phyloP scores from a whole-genome alignment of 164 flowering plant species.

The Tetrastigma voinierianum region DNA sequence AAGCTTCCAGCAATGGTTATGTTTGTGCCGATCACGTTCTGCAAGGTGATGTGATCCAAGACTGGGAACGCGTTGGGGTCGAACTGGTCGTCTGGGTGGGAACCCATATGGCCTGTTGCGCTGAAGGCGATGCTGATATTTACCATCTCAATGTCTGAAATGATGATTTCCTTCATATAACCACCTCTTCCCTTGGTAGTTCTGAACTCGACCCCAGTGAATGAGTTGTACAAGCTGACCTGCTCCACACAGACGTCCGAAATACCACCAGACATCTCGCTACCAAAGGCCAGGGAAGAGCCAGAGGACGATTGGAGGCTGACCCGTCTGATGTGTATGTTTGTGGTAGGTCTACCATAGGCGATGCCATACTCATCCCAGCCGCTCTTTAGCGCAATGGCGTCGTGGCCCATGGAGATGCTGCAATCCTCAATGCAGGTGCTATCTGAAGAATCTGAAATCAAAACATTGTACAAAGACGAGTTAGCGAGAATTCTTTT shows the following conservation, averaged over 20 bases:
- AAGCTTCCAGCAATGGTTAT: conserved; percentile 37
- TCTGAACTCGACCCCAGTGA: conserved; percentile 30
- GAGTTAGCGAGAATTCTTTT: background rate
- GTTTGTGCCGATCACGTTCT: conserved; percentile 28
- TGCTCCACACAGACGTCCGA: conserved; percentile 33
- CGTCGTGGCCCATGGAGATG: conserved; percentile 37
- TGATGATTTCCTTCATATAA: conserved; percentile 26
- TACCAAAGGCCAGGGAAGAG: conserved; percentile 43
- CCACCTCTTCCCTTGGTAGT: conserved; percentile 47
- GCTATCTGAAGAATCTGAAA: conserved; percentile 43
- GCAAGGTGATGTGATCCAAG: conserved; percentile 29
- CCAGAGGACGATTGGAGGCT: conserved; percentile 35
- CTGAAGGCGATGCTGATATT: conserved; percentile 24
- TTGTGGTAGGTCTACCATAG: conserved; percentile 33
- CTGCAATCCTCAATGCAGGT: conserved; percentile 45
- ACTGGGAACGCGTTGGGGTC: conserved; percentile 37
- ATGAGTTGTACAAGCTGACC: conserved; percentile 29
- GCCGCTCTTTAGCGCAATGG: conserved; percentile 54
- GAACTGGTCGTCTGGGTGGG: conserved; percentile 40
- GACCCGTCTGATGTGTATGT: conserved; percentile 35
- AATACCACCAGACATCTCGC: conserved; percentile 57
- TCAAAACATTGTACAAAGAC: background rate
- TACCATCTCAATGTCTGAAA: conserved; percentile 30
- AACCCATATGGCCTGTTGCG: conserved; percentile 29
- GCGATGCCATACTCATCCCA: conserved; percentile 57